Evolutionary conservation across 257 asterid species (phyloP).

Genomic region (Salvia splendens): DNA sequence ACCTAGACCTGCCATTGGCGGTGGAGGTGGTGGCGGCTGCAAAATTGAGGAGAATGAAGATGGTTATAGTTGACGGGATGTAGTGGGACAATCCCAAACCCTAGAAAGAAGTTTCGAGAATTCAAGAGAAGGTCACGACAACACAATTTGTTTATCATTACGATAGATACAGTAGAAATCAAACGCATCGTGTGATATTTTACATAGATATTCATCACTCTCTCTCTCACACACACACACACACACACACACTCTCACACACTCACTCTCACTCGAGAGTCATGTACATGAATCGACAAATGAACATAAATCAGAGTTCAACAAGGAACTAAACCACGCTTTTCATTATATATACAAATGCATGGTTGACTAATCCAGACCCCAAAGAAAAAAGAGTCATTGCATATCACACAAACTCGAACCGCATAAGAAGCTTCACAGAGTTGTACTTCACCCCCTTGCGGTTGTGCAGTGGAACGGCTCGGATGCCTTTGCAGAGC

Average conservation of each 20-base stretch:
- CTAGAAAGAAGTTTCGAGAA: background rate
- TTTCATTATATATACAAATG: background rate
- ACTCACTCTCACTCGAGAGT: background rate
- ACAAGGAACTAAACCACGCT: background rate
- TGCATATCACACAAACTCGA: conserved; percentile 52
- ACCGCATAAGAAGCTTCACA: conserved; percentile 79
- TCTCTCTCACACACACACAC: conserved; percentile 10
- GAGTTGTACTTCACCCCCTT: conserved; percentile 61
- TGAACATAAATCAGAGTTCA: background rate
- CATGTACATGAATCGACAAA: conserved; percentile 14
- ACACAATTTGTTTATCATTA: too few relatives aligned
- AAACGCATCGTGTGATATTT: background rate
- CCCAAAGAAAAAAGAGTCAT: background rate
- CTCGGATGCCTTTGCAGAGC: conserved; percentile 75
- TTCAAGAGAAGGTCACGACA: background rate
- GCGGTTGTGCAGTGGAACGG: conserved; percentile 60
- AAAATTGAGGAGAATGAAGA: too few relatives aligned
- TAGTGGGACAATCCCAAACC: too few relatives aligned
- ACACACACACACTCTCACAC: background rate
- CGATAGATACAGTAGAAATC: background rate
- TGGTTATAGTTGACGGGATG: too few relatives aligned
- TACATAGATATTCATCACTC: conserved; percentile 8
- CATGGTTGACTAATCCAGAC: conserved; percentile 8
- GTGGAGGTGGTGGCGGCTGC: too few relatives aligned
- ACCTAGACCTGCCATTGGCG: too few relatives aligned